Evolutionary conservation across 2,329 filamentous ascomycete genomes (phyloP).

Genomic region (Curvularia lunata): DNA sequence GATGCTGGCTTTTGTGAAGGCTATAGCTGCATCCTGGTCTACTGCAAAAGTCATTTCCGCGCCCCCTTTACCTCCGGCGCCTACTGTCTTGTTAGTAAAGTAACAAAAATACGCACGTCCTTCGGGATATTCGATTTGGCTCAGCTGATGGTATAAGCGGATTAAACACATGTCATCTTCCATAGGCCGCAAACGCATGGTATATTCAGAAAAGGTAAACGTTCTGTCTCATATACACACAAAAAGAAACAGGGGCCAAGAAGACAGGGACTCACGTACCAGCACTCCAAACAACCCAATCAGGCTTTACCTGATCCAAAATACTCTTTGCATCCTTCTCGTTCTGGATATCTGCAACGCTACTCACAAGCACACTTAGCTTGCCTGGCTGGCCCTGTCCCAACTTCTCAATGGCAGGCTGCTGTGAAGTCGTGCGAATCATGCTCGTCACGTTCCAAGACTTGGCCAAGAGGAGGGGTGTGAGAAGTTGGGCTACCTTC

Average conservation of each 20-base stretch:
- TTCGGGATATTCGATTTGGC: background rate
- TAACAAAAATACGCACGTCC: background rate
- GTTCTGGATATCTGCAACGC: constrained; percentile 72
- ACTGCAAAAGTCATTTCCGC: constrained; percentile 58
- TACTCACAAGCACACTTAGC: constrained; percentile 72
- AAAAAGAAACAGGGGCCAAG: background rate
- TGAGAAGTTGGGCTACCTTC: constrained; percentile 76
- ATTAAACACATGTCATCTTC: background rate
- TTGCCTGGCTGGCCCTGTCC: constrained; percentile 65
- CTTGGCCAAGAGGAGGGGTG: constrained; percentile 74
- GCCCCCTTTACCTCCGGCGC: constrained; percentile 63
- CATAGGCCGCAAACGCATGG: too few species aligned
- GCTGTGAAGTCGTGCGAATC: constrained; percentile 75
- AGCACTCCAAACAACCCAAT: constrained; percentile 73
- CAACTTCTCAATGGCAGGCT: constrained; percentile 66
- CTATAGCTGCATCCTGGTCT: constrained; percentile 62
- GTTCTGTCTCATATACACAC: too few species aligned
- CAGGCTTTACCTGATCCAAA: constrained; percentile 65
- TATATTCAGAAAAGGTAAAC: too few species aligned
- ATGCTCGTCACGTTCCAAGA: constrained; percentile 80
- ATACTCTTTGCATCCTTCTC: constrained; percentile 67
- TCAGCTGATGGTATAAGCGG: background rate
- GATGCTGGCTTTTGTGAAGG: constrained; percentile 59
- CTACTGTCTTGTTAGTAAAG: constrained; percentile 34
- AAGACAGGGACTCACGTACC: constrained; percentile 52